Evolutionary conservation across 139 green algal genomes (phyloP).

Genomic region (Mychonastes homosphaera): DNA sequence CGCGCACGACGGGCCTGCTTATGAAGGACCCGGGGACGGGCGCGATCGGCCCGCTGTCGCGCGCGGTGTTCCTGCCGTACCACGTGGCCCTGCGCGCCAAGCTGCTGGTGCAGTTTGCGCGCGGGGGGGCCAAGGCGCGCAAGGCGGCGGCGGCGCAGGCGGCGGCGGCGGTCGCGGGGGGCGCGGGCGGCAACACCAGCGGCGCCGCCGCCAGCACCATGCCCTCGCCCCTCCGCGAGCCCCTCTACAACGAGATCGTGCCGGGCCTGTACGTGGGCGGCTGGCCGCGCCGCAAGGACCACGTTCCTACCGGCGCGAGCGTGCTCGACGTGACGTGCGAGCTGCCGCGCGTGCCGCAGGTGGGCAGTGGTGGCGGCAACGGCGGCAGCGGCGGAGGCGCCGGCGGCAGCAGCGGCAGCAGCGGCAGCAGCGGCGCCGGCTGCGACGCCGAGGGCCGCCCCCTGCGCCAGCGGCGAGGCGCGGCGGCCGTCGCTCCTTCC

Average conservation of each 20-base stretch:
- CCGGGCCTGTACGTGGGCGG: constrained; percentile 22
- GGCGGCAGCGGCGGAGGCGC: too few relatives aligned
- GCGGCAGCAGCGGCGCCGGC: too few relatives aligned
- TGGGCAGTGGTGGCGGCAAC: too few relatives aligned
- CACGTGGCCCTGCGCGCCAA: constrained; percentile 36
- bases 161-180: background rate
- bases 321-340: constrained; percentile 61
- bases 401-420: too few relatives aligned
- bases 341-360: too few relatives aligned
- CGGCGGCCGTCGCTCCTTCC: too few relatives aligned
- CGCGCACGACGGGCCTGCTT: constrained; percentile 29
- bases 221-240: too few relatives aligned
- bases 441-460: too few relatives aligned
- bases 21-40: constrained; percentile 31
- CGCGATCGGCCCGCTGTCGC: constrained; percentile 20
- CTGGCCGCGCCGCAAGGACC: constrained; percentile 17
- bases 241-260: constrained; percentile 20
- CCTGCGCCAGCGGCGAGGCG: too few relatives aligned
- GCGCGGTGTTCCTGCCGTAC: constrained; percentile 40
- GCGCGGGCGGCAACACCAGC: background rate
- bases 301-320: constrained; percentile 27
- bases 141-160: background rate
- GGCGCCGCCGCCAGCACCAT: too few relatives aligned
- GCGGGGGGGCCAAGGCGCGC: background rate
- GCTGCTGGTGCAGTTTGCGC: constrained; percentile 28